Percentiles rank a stretch among this genome's conserved stretches.
phyloP scores from a whole-genome alignment of 2,329 filamentous ascomycete genomes.

The Paracorniculantispora psalliotae region DNA sequence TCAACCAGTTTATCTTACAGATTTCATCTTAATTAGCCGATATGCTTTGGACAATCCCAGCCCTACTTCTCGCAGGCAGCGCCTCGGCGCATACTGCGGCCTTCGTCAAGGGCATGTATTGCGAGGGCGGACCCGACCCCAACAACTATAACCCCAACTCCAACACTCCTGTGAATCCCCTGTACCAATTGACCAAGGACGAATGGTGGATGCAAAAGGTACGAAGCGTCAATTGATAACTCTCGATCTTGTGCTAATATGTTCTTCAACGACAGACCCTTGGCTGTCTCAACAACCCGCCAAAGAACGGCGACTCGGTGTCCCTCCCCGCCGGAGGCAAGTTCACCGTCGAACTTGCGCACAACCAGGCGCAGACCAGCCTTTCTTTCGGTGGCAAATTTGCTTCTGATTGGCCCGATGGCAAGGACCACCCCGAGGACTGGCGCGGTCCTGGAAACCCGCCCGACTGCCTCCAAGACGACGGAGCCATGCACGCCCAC shows the following conservation, averaged over 20 bases:
- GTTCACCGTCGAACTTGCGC: constrained; percentile 45
- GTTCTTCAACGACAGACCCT: constrained; percentile 26
- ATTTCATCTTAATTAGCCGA: too few species aligned
- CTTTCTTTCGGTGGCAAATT: constrained; percentile 37
- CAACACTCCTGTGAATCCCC: constrained; percentile 40
- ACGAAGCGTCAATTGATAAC: not conserved
- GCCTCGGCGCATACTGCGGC: constrained; percentile 18
- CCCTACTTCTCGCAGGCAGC: constrained; percentile 14
- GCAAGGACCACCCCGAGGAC: constrained; percentile 38
- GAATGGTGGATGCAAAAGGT: constrained; percentile 47
- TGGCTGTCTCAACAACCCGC: constrained; percentile 38
- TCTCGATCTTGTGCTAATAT: not conserved
- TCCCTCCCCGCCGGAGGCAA: constrained; percentile 43
- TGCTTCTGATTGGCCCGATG: constrained; percentile 42
- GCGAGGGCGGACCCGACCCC: constrained; percentile 27
- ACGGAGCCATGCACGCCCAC: constrained; percentile 43
- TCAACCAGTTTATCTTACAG: too few species aligned
- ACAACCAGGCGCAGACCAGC: constrained; percentile 44
- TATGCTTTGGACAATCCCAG: constrained; percentile 14
- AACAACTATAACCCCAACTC: constrained; percentile 35
- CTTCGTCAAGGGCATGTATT: constrained; percentile 21
- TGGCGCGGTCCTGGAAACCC: constrained; percentile 35
- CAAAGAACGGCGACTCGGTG: constrained; percentile 29
- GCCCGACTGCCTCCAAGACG: constrained; percentile 26
- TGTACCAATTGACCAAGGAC: constrained; percentile 38